phyloP scores from a whole-genome alignment of 371 early-diverging fungal species.

The Apophysomyces sp. region DNA sequence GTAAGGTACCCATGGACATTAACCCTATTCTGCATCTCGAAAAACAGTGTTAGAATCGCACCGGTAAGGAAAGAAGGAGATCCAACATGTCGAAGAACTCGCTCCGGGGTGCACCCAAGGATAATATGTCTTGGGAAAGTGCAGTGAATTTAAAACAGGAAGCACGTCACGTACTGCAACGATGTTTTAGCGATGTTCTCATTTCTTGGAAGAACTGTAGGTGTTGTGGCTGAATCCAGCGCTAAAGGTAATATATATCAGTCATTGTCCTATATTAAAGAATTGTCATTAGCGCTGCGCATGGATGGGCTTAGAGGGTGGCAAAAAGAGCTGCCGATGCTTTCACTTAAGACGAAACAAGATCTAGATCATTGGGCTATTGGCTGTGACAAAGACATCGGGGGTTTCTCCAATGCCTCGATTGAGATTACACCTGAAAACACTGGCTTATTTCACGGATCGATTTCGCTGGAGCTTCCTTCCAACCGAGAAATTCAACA shows the following conservation, averaged over 20 bases:
- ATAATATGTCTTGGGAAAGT: no score
- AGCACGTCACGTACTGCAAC: no score
- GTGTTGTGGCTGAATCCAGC: constrained; percentile 50
- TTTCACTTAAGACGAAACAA: constrained; percentile 53
- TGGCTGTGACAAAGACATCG: constrained; percentile 92
- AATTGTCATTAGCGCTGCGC: constrained; percentile 23
- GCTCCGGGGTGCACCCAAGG: no score
- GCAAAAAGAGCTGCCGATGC: constrained; percentile 71
- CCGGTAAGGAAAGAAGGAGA: no score
- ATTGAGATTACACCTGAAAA: constrained; percentile 58
- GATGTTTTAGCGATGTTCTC: constrained; percentile 39
- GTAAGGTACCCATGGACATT: no score
- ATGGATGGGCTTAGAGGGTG: constrained; percentile 54
- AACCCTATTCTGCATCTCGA: no score
- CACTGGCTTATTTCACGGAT: constrained; percentile 76
- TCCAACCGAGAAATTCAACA: constrained; percentile 67
- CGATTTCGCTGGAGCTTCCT: constrained; percentile 77
- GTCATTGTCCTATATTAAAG: background rate
- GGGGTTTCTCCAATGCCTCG: constrained; percentile 69
- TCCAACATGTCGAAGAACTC: no score
- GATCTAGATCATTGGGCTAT: constrained; percentile 74
- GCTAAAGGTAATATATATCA: constrained; percentile 41
- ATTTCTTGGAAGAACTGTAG: constrained; percentile 49
- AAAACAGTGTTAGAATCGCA: no score
- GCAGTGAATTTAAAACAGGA: no score